Evolutionary conservation across 1,284 basidiomycete species (phyloP), one percentile per base, ranked within the genome.

Genomic region (Peniophora sp.): DNA sequence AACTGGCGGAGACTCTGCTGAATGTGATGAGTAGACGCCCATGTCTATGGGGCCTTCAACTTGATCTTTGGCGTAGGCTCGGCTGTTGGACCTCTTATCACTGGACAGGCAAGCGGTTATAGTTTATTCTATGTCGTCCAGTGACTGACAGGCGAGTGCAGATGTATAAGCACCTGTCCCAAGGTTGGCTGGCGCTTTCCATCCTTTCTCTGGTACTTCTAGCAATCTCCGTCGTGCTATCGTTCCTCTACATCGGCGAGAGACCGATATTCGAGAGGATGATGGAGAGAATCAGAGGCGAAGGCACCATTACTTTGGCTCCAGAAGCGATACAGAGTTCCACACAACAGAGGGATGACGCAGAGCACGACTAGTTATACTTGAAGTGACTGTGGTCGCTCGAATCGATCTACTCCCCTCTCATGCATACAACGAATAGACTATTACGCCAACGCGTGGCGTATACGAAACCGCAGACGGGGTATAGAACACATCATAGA

Each of bases 41-140:
- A 88, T 60, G 69, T 80, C 2, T 84, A 82, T 58, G 76, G 79
- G 2, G 81, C 79, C 1, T 85, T 85, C 61, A 88, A 88, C 62
- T 57, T 88, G 14, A 77, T 77, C 2, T 87, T 79, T 53, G 84
- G 82, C 2, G 61, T 84, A 48, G 85, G 84, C 20, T 75, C 79
- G 32, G 68, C 78, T 48, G 83, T 84, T 52, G 85, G 85, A 0
- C 85, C 85, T 19, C 64, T 87, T 25, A 66, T 85, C 36, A 81
- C 82, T 41, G 83, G 85, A 50, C 81, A 86, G 70, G 82, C 78
- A 59, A 56, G 59, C 50, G n/a, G n/a, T n/a, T n/a, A n/a, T 3
- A 53, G n/a, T 38, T 23, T 53, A 39, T 36, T n/a, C 34, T 10
- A 36, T n/a, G n/a, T n/a, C n/a, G n/a, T n/a, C n/a, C n/a, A n/a